These are phyloP conservation scores for Mycena epipterygia DNA, from an alignment of 768 basidiomycete genomes.

Conservation along the genomic window DNA sequence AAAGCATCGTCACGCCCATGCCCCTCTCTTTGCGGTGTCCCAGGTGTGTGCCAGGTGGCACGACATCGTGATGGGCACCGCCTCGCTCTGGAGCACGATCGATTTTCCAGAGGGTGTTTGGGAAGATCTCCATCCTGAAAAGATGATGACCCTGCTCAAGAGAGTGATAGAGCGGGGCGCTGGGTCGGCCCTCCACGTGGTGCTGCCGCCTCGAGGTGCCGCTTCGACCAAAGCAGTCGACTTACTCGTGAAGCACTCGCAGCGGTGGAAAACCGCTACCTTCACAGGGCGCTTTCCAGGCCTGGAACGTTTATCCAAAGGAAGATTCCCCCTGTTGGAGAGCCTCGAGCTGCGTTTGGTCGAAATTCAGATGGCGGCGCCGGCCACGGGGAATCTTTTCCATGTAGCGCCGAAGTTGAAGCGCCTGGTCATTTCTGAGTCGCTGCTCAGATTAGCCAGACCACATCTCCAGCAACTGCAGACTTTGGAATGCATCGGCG, in stretches of 20 bases:
- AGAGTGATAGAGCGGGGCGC: constrained; percentile 17
- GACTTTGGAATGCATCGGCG: constrained; percentile 24
- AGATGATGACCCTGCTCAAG: constrained; percentile 23
- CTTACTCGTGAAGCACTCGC: constrained; percentile 13
- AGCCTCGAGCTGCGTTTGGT: constrained; percentile 21
- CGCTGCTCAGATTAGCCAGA: constrained; percentile 18
- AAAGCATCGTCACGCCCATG: constrained; percentile 25
- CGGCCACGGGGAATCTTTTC: constrained; percentile 10
- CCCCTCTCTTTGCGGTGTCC: constrained; percentile 25
- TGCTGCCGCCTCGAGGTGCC: constrained; percentile 9
- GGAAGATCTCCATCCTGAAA: constrained; percentile 26
- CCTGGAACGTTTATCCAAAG: constrained; percentile 19
- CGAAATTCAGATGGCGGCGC: neutral
- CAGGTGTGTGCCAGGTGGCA: constrained; percentile 29
- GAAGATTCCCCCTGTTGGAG: constrained; percentile 8
- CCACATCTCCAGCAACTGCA: constrained; percentile 23
- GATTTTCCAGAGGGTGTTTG: constrained; percentile 24
- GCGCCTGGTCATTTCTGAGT: constrained; percentile 21
- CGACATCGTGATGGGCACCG: constrained; percentile 26
- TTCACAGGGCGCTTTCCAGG: constrained; percentile 11
- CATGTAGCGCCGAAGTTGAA: constrained; percentile 23
- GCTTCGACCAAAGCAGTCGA: constrained; percentile 22
- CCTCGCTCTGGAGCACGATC: constrained; percentile 29
- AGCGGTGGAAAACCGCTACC: constrained; percentile 22
- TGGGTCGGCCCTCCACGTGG: constrained; percentile 17